A percentile compares a stretch with the other conserved stretches of the same genome.
These are phyloP conservation scores for Fusarium sp. DNA, from an alignment of 2,329 filamentous ascomycete species.

Conservation along the genomic window DNA sequence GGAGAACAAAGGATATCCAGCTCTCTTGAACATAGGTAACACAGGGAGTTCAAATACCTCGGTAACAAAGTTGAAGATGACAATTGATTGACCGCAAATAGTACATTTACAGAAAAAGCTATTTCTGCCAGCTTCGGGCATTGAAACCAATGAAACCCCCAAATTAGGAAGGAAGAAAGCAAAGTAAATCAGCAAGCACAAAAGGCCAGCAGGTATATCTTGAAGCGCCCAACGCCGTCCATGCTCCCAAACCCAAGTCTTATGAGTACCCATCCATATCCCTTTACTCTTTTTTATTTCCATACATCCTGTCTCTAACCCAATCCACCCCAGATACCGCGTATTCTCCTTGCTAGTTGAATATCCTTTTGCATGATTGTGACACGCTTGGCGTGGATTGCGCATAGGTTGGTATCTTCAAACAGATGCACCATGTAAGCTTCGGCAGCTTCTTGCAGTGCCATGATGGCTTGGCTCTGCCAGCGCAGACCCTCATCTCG, in stretches of 20 bases:
- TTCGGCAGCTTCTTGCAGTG: slow-evolving; percentile 95
- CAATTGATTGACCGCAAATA: slow-evolving; percentile 22
- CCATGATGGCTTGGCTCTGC: slow-evolving; percentile 95
- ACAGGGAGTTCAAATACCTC: background rate
- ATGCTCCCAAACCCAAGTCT: slow-evolving; percentile 26
- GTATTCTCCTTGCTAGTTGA: slow-evolving; percentile 85
- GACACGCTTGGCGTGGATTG: slow-evolving; percentile 95
- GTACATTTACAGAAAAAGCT: slow-evolving; percentile 14
- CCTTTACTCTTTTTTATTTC: background rate
- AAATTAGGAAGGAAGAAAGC: slow-evolving; percentile 4
- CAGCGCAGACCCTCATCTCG: slow-evolving; percentile 81
- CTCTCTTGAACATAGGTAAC: background rate
- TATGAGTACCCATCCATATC: slow-evolving; percentile 13
- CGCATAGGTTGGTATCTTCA: slow-evolving; percentile 85
- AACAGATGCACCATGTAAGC: slow-evolving; percentile 97
- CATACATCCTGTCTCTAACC: slow-evolving; percentile 55
- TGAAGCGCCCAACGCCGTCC: slow-evolving; percentile 38
- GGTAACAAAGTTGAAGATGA: slow-evolving; percentile 1
- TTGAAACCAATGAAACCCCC: slow-evolving; percentile 3
- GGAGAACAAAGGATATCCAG: slow-evolving; percentile 26
- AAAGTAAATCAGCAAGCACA: slow-evolving; percentile 29
- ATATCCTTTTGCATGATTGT: slow-evolving; percentile 99
- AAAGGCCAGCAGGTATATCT: slow-evolving; percentile 43
- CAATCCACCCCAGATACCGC: slow-evolving; percentile 80
- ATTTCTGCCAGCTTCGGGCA: background rate